Evolutionary conservation across 1,139 yeast species (phyloP).

Genomic region (Candida neerlandica): DNA sequence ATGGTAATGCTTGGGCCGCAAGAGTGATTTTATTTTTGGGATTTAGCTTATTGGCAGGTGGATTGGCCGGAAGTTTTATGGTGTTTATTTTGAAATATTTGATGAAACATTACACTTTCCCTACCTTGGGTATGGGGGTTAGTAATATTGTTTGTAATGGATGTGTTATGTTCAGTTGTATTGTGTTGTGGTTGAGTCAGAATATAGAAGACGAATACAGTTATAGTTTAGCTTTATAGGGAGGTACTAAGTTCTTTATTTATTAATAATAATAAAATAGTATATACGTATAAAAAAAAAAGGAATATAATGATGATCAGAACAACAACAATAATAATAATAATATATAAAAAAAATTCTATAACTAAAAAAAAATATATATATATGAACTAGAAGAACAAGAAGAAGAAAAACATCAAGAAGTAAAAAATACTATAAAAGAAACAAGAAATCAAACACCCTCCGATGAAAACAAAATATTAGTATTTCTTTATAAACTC

Average conservation of each 20-base stretch:
- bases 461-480: not conserved
- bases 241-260: not conserved
- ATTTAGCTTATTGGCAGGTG: slow-evolving; percentile 90
- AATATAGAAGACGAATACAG: slow-evolving; percentile 95
- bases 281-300: not conserved
- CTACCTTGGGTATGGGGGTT: slow-evolving; percentile 94
- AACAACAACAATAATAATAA: not conserved
- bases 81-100: slow-evolving; percentile 84
- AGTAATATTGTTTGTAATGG: slow-evolving; percentile 83
- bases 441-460: not conserved
- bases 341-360: slow-evolving; percentile 8
- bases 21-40: slow-evolving; percentile 88
- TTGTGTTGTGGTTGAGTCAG: slow-evolving; percentile 88
- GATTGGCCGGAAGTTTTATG: slow-evolving; percentile 89
- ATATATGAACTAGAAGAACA: not conserved
- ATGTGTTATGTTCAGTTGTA: slow-evolving; percentile 83
- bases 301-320: not conserved
- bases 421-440: not conserved
- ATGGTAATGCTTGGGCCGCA: slow-evolving; percentile 87
- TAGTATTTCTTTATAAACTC: slow-evolving; percentile 26
- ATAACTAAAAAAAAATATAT: slow-evolving; percentile 7
- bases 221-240: slow-evolving; percentile 76
- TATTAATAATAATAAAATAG: not conserved
- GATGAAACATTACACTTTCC: slow-evolving; percentile 75
- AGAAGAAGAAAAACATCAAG: not conserved